These are phyloP conservation scores for Circinella minor DNA, from an alignment of 371 early-diverging fungal genomes.

Conservation along the genomic window DNA sequence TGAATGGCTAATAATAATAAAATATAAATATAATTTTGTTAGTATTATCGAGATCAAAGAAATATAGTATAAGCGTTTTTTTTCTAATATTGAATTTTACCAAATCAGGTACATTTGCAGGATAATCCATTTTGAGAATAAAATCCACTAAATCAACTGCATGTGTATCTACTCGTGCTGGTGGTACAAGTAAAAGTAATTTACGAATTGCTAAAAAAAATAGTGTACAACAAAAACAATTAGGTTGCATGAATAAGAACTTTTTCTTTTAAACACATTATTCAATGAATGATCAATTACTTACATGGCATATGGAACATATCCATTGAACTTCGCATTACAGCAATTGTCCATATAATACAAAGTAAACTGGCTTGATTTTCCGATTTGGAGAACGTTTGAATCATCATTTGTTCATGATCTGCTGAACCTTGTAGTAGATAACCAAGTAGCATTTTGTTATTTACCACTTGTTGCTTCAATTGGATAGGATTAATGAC, in stretches of 20 bases:
- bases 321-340: constrained; percentile 37
- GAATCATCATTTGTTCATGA: constrained; percentile 37
- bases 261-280: too few relatives aligned
- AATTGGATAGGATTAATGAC: constrained; percentile 43
- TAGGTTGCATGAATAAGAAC: too few relatives aligned
- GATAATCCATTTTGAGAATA: constrained; percentile 54
- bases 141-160: constrained; percentile 72
- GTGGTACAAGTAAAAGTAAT: constrained; percentile 68
- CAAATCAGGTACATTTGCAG: constrained; percentile 31
- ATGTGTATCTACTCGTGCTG: constrained; percentile 71
- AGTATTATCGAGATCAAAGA: background rate
- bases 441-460: constrained; percentile 36
- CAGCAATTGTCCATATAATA: constrained; percentile 67
- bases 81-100: constrained; percentile 22
- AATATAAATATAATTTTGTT: background rate
- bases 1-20: constrained; percentile 30
- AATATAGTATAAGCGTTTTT: background rate
- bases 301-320: constrained; percentile 44
- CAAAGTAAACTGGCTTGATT: constrained; percentile 73
- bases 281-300: background rate
- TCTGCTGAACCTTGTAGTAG: constrained; percentile 45
- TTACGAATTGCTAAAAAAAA: constrained; percentile 58
- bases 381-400: constrained; percentile 60
- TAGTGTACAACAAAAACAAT: background rate
- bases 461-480: constrained; percentile 33